Conservation (phyloP, 179 eudicot species). For the Pouteria campechiana region DNA sequence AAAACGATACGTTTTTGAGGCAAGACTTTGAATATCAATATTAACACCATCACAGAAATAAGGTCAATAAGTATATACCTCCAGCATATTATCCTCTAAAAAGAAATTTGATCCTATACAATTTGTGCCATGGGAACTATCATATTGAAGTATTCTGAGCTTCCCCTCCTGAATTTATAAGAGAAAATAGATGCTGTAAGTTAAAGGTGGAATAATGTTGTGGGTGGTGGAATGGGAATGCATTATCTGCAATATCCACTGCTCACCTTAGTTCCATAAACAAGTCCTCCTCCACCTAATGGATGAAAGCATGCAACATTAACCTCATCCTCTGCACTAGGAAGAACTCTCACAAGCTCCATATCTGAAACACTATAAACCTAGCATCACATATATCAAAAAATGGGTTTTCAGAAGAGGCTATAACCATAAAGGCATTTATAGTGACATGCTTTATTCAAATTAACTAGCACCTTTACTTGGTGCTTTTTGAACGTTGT, state of each 20-base stretch:
- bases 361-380: conserved; percentile 82
- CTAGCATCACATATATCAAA: no score
- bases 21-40: no score
- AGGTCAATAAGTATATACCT: no score
- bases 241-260: neutral
- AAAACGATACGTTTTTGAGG: no score
- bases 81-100: conserved; percentile 55
- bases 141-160: conserved; percentile 82
- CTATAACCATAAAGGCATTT: neutral
- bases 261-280: conserved; percentile 87
- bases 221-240: neutral
- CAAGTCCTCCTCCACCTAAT: conserved; percentile 79
- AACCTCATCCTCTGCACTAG: conserved; percentile 94
- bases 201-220: neutral
- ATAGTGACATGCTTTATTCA: no score
- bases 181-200: conserved; percentile 1
- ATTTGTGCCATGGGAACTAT: conserved; percentile 30
- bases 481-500: no score
- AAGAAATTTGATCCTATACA: conserved; percentile 28
- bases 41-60: no score
- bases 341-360: conserved; percentile 96
- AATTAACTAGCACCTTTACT: no score
- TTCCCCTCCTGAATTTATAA: conserved; percentile 72
- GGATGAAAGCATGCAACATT: conserved; percentile 98
- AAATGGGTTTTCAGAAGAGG: no score